Evolutionary conservation across 2,329 filamentous ascomycete species (phyloP), one percentile per base, ranked within the genome.

Genomic region (Macroventuria anomochaeta): DNA sequence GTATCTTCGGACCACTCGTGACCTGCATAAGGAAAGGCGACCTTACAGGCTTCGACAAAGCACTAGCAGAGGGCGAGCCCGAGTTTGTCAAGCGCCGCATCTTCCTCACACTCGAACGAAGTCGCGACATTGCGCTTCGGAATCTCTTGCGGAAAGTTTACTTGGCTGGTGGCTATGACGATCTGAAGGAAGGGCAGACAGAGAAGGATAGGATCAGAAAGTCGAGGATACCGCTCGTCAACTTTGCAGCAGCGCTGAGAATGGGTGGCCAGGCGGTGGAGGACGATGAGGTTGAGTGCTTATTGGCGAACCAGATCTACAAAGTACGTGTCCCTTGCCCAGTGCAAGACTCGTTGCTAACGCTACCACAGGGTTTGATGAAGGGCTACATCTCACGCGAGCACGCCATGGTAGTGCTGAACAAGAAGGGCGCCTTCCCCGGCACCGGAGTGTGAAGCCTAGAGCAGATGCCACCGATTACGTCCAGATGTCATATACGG

Each of bases 361-460:
- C 56, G 10, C 28, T 36, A 17, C 34, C 32, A 37, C 63, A 96
- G 91, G 90, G 89, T 54, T 81, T 95, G 20, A 96, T 99, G 90
- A 99, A 97, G 77, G 95, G 96, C 33, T 99, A 99, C 76, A 99
- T 99, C 63, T 88, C 93, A 26, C 88, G 93, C 48, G 93, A 96
- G 64, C 86, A 90, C 63, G 89, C 89, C 28, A 93, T 93, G 63
- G 89, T 99, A 23, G 95, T 99, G 17, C 78, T 99, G 52, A 97
- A 91, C 75, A 97, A 97, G 76, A 89, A 85, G 53, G 91, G 90
- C 39, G 93, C 95, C 2, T 99, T 99, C 70, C 95, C 96, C 0
- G 93, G 93, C 20, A 97, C 96, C 20, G 90, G 90, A 26, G 79
- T 87, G 18, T 87, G 34, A 46, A 18, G 23, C 32, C 21, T 1